phyloP scores from a whole-genome alignment of 2,329 filamentous ascomycete genomes.

The Trichoderma oligosporum region DNA sequence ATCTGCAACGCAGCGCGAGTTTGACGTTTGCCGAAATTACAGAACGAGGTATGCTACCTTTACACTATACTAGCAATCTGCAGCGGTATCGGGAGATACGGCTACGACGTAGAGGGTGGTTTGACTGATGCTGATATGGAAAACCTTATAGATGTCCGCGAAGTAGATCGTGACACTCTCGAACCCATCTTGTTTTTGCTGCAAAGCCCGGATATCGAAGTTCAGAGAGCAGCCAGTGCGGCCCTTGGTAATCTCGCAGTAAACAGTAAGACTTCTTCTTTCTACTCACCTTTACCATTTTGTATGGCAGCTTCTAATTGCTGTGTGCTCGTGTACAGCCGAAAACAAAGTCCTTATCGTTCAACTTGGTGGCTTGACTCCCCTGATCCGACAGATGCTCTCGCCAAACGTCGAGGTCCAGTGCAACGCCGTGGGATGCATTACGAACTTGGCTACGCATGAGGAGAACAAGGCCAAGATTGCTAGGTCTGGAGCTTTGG shows the following conservation, averaged over 20 bases:
- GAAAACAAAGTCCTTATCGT: slow-evolving; percentile 99
- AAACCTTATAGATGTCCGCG: slow-evolving; percentile 72
- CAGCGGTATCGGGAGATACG: neutral
- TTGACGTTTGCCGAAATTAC: slow-evolving; percentile 99
- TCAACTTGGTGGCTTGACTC: slow-evolving; percentile 80
- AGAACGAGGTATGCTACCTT: slow-evolving; percentile 72
- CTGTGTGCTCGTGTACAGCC: slow-evolving; percentile 52
- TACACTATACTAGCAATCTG: neutral
- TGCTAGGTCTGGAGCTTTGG: slow-evolving; percentile 86
- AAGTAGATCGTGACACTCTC: slow-evolving; percentile 91
- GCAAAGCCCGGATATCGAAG: slow-evolving; percentile 93
- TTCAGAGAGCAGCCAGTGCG: slow-evolving; percentile 92
- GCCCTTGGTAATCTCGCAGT: slow-evolving; percentile 94
- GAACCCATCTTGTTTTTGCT: slow-evolving; percentile 94
- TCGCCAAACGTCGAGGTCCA: slow-evolving; percentile 97
- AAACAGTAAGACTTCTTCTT: slow-evolving; percentile 66
- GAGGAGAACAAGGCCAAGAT: slow-evolving; percentile 99
- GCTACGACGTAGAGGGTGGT: slow-evolving; percentile 3
- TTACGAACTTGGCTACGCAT: slow-evolving; percentile 95
- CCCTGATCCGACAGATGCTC: slow-evolving; percentile 96
- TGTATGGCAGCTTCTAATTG: slow-evolving; percentile 36
- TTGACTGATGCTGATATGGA: neutral
- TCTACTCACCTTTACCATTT: too few species aligned
- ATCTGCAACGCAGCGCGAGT: slow-evolving; percentile 93
- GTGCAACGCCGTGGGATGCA: slow-evolving; percentile 98